Evolutionary conservation across 371 early-diverging fungal species (phyloP).

Genomic region (Zancudomyces culisetae): DNA sequence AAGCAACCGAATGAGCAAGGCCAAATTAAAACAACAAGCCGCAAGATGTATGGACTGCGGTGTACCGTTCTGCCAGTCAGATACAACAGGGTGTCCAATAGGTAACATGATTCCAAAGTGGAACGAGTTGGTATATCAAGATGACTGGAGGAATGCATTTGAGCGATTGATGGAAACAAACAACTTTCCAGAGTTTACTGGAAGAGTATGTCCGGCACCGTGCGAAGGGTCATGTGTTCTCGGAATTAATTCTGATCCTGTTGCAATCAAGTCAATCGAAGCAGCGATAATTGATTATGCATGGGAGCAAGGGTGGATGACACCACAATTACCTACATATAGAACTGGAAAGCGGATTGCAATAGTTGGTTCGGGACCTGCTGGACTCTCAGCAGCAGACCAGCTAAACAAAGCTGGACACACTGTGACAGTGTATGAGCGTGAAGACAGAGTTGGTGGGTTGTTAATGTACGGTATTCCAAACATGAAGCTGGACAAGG

Average conservation of each 20-base stretch:
- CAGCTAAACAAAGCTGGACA: constrained; percentile 94
- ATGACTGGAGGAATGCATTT: constrained; percentile 86
- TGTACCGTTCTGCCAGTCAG: constrained; percentile 91
- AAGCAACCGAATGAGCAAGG: constrained; percentile 54
- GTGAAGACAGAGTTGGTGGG: constrained; percentile 89
- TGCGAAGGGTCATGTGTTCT: constrained; percentile 85
- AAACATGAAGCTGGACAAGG: constrained; percentile 97
- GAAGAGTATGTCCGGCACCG: constrained; percentile 86
- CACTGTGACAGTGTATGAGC: constrained; percentile 81
- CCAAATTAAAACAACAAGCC: constrained; percentile 75
- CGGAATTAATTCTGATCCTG: constrained; percentile 80
- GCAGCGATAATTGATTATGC: constrained; percentile 89
- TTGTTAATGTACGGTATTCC: constrained; percentile 95
- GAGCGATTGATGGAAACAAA: constrained; percentile 86
- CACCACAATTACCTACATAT: constrained; percentile 48
- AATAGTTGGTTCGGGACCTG: constrained; percentile 87
- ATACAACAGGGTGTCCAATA: constrained; percentile 80
- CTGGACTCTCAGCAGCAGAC: constrained; percentile 90
- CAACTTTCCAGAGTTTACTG: constrained; percentile 92
- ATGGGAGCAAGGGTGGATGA: constrained; percentile 90
- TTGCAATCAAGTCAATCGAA: constrained; percentile 91
- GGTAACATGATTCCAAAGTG: constrained; percentile 95
- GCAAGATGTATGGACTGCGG: constrained; percentile 97
- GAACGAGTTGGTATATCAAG: constrained; percentile 87
- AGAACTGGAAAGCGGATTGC: constrained; percentile 76